Evolutionary conservation across 2,329 filamentous ascomycete genomes (phyloP).

Genomic region (Pestalotiopsis sp.): DNA sequence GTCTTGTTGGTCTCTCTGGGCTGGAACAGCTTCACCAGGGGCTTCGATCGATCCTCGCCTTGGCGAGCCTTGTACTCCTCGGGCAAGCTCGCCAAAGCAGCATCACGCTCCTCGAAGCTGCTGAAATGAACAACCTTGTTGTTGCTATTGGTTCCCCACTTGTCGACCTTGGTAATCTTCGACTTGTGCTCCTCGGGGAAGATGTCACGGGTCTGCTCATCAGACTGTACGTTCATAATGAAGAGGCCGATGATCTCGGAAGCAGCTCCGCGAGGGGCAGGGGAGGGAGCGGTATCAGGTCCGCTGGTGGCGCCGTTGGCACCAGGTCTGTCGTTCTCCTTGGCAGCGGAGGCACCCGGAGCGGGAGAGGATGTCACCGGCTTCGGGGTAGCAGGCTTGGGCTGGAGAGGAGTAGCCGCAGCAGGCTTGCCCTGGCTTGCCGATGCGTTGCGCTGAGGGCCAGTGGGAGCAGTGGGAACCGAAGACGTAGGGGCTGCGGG

Average conservation of each 20-base stretch:
- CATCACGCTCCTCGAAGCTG: conserved; percentile 77
- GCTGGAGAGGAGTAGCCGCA: conserved; percentile 43
- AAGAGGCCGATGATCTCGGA: conserved; percentile 79
- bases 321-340: conserved; percentile 60
- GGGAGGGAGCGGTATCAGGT: conserved; percentile 56
- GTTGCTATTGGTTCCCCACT: conserved; percentile 66
- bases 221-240: conserved; percentile 81
- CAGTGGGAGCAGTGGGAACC: conserved; percentile 30
- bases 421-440: conserved; percentile 42
- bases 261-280: conserved; percentile 62
- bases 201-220: conserved; percentile 80
- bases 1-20: conserved; percentile 60
- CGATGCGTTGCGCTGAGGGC: conserved; percentile 36
- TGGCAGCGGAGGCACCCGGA: conserved; percentile 35
- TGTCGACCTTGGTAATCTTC: conserved; percentile 80
- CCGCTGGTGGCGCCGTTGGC: conserved; percentile 58
- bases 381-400: conserved; percentile 52
- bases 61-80: conserved; percentile 75
- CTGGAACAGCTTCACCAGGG: conserved; percentile 82
- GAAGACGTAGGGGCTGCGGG: conserved; percentile 32
- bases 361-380: conserved; percentile 42
- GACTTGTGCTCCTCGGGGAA: conserved; percentile 81
- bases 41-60: conserved; percentile 74
- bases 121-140: conserved; percentile 89
- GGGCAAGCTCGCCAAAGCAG: conserved; percentile 73